Conservation (phyloP, 148 eudicot species). For the Arbutus unedo region DNA sequence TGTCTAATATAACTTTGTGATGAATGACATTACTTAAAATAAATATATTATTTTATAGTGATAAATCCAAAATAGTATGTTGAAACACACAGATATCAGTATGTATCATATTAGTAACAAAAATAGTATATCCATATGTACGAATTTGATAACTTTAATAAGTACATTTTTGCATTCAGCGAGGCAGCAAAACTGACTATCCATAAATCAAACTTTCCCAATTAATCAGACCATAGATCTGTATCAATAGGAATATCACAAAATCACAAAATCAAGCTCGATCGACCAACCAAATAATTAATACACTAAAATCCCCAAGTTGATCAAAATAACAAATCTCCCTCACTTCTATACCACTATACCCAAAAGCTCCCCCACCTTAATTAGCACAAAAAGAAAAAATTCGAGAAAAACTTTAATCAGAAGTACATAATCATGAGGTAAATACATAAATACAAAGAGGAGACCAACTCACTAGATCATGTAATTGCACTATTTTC, state of each 20-base stretch:
- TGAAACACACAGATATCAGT: too few species aligned
- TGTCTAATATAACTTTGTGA: too few species aligned
- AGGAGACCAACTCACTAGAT: conserved; percentile 17
- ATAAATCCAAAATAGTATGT: too few species aligned
- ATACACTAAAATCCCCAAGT: not conserved
- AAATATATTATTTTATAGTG: too few species aligned
- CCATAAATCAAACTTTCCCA: not conserved
- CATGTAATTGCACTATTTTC: not conserved
- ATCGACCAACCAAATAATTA: not conserved
- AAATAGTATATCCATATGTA: too few species aligned
- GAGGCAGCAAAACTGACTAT: not conserved
- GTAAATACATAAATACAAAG: conserved; percentile 8
- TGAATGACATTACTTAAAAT: too few species aligned
- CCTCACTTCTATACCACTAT: conserved; percentile 12
- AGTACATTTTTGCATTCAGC: not conserved
- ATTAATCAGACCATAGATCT: not conserved
- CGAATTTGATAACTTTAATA: too few species aligned
- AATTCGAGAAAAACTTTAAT: not conserved
- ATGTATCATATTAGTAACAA: too few species aligned
- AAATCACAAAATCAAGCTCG: not conserved
- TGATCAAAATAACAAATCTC: not conserved
- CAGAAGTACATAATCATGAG: not conserved
- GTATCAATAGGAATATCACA: not conserved
- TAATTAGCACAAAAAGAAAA: not conserved
- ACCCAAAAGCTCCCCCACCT: not conserved